phyloP scores from a whole-genome alignment of 2,329 filamentous ascomycete genomes.

The Beauveria bassiana region DNA sequence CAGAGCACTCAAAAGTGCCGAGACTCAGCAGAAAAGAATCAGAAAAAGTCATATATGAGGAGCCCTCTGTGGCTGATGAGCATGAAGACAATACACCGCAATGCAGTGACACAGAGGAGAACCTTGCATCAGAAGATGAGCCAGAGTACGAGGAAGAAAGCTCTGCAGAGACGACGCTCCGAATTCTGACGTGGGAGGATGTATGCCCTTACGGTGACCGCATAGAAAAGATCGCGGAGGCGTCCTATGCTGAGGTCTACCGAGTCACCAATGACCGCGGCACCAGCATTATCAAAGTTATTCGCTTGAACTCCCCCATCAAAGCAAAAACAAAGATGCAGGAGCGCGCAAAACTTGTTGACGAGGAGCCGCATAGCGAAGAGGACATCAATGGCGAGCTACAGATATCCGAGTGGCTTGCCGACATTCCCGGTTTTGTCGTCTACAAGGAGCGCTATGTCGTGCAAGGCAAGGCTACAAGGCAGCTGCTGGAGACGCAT shows the following conservation, averaged over 20 bases:
- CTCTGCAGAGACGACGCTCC: slow-evolving; percentile 21
- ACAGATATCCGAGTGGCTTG: slow-evolving; percentile 55
- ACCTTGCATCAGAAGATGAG: slow-evolving; percentile 12
- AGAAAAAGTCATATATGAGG: neutral
- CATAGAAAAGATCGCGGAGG: slow-evolving; percentile 58
- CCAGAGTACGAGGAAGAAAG: neutral
- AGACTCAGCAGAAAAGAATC: neutral
- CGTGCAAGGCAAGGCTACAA: slow-evolving; percentile 47
- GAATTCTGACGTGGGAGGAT: slow-evolving; percentile 47
- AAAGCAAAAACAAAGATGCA: slow-evolving; percentile 51
- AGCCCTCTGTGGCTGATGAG: neutral
- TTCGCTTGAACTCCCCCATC: slow-evolving; percentile 51
- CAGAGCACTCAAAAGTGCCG: neutral
- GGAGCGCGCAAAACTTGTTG: slow-evolving; percentile 44
- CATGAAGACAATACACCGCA: neutral
- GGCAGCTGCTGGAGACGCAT: slow-evolving; percentile 50
- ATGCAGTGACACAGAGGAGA: neutral
- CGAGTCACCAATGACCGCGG: slow-evolving; percentile 51
- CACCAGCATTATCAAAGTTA: slow-evolving; percentile 58
- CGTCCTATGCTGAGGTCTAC: slow-evolving; percentile 60
- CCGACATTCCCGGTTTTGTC: slow-evolving; percentile 57
- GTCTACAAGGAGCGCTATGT: slow-evolving; percentile 58
- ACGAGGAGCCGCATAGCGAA: slow-evolving; percentile 50
- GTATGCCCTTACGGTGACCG: slow-evolving; percentile 44
- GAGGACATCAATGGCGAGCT: slow-evolving; percentile 51